Percentiles rank a stretch among this genome's conserved stretches.
phyloP scores from a whole-genome alignment of 306 rosid species.

The Vicia sativa region DNA sequence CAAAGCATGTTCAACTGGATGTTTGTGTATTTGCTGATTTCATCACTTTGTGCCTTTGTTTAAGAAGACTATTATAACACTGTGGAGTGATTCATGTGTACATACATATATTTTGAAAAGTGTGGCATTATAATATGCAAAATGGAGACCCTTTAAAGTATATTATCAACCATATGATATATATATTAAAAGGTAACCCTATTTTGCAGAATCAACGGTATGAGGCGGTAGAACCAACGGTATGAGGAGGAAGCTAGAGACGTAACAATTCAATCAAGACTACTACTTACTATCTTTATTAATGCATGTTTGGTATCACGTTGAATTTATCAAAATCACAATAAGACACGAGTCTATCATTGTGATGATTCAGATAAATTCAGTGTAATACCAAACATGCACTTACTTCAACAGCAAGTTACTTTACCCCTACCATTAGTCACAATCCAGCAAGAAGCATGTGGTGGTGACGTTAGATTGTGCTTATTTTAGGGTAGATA shows the following conservation, averaged over 20 bases:
- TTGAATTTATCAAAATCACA: too few species aligned
- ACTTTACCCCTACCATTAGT: constrained; percentile 40
- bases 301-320: too few species aligned
- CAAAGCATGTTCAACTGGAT: constrained; percentile 57
- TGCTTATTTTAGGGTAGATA: constrained; percentile 42
- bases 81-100: constrained; percentile 47
- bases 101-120: constrained; percentile 26
- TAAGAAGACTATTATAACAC: constrained; percentile 55
- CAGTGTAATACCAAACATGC: too few species aligned
- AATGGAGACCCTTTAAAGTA: constrained; percentile 34
- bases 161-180: constrained; percentile 34
- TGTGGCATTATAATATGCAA: constrained; percentile 40
- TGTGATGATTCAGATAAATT: too few species aligned
- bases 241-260: constrained; percentile 28
- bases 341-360: too few species aligned
- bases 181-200: constrained; percentile 30
- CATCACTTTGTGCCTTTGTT: constrained; percentile 52
- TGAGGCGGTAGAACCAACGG: constrained; percentile 17
- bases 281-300: background rate
- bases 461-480: constrained; percentile 41
- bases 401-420: constrained; percentile 24
- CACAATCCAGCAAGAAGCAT: constrained; percentile 40
- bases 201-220: constrained; percentile 37
- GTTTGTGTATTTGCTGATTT: constrained; percentile 61
- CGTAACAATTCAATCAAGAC: constrained; percentile 31